Conservation (phyloP, 2,329 filamentous ascomycete genomes). For the Chaetomium olivaceum region DNA sequence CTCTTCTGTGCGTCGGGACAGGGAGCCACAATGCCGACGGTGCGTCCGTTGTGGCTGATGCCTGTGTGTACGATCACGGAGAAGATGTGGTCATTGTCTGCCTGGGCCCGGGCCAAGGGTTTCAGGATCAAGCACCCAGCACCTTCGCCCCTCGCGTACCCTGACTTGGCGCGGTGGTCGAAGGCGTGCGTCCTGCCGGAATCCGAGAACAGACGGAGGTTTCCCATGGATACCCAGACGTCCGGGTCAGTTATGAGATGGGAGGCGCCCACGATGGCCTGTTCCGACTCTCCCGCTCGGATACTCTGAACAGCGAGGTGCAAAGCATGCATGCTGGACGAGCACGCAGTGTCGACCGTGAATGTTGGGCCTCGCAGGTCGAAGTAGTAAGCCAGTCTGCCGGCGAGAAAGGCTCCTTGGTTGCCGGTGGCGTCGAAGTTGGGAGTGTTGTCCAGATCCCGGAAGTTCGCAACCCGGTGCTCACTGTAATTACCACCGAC, state of each 20-base stretch:
- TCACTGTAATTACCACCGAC: conserved; percentile 35
- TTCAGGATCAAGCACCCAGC: conserved; percentile 30
- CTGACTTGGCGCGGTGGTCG: conserved; percentile 33
- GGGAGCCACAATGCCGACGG: conserved; percentile 32
- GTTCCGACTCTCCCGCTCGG: conserved; percentile 31
- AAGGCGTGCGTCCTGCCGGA: conserved; percentile 32
- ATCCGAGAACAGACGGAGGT: conserved; percentile 33
- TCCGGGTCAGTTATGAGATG: conserved; percentile 33
- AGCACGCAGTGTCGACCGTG: conserved; percentile 34
- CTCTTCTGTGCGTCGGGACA: conserved; percentile 30
- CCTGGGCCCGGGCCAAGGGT: conserved; percentile 26
- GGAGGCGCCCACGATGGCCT: conserved; percentile 31
- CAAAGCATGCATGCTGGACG: conserved; percentile 32
- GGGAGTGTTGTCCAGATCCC: conserved; percentile 31
- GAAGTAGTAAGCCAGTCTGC: conserved; percentile 32
- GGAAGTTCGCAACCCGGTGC: conserved; percentile 29
- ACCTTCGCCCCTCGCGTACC: conserved; percentile 32
- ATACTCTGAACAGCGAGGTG: conserved; percentile 34
- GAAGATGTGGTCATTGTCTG: conserved; percentile 33
- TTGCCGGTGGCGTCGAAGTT: conserved; percentile 33
- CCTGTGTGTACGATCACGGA: conserved; percentile 31
- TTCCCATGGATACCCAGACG: conserved; percentile 34
- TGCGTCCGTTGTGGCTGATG: conserved; percentile 34
- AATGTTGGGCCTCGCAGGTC: conserved; percentile 31
- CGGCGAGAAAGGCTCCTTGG: conserved; percentile 32